phyloP scores from a whole-genome alignment of 108 stramenopile species.

The Nannochloropsis oceanica region DNA sequence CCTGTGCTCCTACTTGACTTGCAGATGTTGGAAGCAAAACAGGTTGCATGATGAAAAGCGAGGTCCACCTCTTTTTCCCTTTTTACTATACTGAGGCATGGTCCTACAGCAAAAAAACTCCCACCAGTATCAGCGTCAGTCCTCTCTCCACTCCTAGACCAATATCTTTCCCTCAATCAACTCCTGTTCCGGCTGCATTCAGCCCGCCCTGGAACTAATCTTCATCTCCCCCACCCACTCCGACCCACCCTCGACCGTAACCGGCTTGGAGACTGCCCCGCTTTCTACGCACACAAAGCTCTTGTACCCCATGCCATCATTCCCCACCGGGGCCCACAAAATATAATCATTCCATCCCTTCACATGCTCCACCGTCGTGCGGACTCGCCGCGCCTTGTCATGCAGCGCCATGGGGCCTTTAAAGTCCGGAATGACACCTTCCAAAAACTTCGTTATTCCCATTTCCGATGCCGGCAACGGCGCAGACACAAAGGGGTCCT shows the following conservation, averaged over 20 bases:
- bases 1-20: too few species aligned
- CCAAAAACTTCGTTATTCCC: neutral
- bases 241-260: slow-evolving; percentile 1
- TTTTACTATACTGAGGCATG: too few species aligned
- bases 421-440: slow-evolving; percentile 29
- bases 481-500: slow-evolving; percentile 44
- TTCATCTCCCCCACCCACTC: slow-evolving; percentile 33
- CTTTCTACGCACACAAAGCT: slow-evolving; percentile 87
- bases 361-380: slow-evolving; percentile 54
- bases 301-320: slow-evolving; percentile 89
- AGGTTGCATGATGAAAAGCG: too few species aligned
- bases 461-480: neutral
- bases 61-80: too few species aligned
- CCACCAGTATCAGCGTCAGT: too few species aligned
- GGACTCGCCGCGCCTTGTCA: slow-evolving; percentile 48
- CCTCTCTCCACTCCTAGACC: too few species aligned
- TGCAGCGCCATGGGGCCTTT: slow-evolving; percentile 72
- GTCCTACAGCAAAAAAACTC: too few species aligned
- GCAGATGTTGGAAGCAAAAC: too few species aligned
- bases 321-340: slow-evolving; percentile 77
- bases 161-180: neutral
- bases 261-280: slow-evolving; percentile 33
- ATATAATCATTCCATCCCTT: slow-evolving; percentile 86
- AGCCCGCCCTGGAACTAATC: neutral
- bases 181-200: neutral